A percentile compares a stretch with the other conserved stretches of the same genome.
phyloP scores from a whole-genome alignment of 192 early-diverging fungal genomes.

The Chytriomyces sp. region DNA sequence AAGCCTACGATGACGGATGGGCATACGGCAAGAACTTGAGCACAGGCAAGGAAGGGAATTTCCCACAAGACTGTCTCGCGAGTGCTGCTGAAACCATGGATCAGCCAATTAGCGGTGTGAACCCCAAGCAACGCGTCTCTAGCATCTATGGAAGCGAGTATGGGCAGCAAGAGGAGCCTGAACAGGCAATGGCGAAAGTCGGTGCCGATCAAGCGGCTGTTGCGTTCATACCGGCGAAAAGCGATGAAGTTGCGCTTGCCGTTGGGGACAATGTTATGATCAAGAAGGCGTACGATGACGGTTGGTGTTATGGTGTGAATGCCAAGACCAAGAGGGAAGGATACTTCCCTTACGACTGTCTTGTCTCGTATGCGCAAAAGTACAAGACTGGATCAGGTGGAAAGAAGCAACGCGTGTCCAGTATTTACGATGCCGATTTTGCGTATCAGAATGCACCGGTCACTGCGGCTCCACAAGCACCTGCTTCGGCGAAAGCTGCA shows the following conservation, averaged over 20 bases:
- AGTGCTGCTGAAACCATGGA: background rate
- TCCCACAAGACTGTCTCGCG: conserved; percentile 58
- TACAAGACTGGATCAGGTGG: background rate
- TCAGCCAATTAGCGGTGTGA: background rate
- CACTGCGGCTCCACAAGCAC: background rate
- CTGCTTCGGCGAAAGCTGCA: background rate
- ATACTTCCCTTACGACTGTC: conserved; percentile 56
- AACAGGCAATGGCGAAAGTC: background rate
- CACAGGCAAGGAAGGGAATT: conserved; percentile 52
- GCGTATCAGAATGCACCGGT: background rate
- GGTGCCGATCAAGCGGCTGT: background rate
- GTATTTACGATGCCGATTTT: conserved; percentile 21
- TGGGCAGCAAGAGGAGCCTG: background rate
- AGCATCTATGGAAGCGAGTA: conserved; percentile 16
- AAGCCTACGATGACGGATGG: conserved; percentile 47
- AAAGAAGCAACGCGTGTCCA: conserved; percentile 1
- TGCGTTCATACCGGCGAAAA: background rate
- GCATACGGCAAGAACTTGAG: conserved; percentile 53
- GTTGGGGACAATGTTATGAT: conserved; percentile 8
- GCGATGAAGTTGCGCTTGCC: background rate
- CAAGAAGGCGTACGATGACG: conserved; percentile 30
- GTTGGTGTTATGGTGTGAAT: conserved; percentile 59
- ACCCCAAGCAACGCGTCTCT: conserved; percentile 16
- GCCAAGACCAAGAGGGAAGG: conserved; percentile 53
- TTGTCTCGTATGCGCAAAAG: conserved; percentile 25